Evolutionary conservation across 2,329 filamentous ascomycete species (phyloP).

Genomic region (Dothistroma pini): DNA sequence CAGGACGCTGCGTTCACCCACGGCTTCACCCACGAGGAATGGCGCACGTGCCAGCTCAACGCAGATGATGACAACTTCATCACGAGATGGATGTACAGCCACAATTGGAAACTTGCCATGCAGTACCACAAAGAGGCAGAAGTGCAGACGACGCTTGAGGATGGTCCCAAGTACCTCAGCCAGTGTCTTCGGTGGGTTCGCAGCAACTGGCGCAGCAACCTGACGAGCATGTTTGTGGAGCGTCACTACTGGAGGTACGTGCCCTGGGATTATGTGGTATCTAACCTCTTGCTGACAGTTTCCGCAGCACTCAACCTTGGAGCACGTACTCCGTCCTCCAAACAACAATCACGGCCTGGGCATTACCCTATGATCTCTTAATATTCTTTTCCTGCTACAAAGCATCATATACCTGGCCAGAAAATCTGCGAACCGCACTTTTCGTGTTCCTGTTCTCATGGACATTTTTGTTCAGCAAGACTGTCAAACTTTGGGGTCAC

Average conservation of each 20-base stretch:
- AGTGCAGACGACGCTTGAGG: slow-evolving; percentile 88
- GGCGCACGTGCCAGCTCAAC: slow-evolving; percentile 83
- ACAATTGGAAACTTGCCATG: slow-evolving; percentile 91
- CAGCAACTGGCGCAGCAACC: slow-evolving; percentile 97
- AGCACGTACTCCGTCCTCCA: slow-evolving; percentile 90
- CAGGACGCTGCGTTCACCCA: slow-evolving; percentile 80
- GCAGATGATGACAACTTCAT: slow-evolving; percentile 99
- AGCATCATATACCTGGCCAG: slow-evolving; percentile 52
- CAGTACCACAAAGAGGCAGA: slow-evolving; percentile 90
- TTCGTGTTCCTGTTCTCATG: slow-evolving; percentile 61
- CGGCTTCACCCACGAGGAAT: slow-evolving; percentile 87
- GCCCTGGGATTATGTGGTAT: background rate
- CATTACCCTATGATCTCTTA: slow-evolving; percentile 72
- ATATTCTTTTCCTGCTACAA: slow-evolving; percentile 67
- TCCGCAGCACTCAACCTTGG: slow-evolving; percentile 77
- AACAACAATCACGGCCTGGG: slow-evolving; percentile 86
- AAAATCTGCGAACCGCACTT: slow-evolving; percentile 46
- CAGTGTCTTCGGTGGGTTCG: slow-evolving; percentile 94
- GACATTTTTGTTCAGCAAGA: slow-evolving; percentile 79
- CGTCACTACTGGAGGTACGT: slow-evolving; percentile 83
- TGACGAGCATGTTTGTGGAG: slow-evolving; percentile 82
- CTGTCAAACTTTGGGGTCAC: slow-evolving; percentile 83
- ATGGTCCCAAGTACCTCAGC: slow-evolving; percentile 81
- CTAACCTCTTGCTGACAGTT: slow-evolving; percentile 17
- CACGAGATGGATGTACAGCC: slow-evolving; percentile 88